Conservation (phyloP, 2,329 filamentous ascomycete genomes). For the Neospermospora avenae region DNA sequence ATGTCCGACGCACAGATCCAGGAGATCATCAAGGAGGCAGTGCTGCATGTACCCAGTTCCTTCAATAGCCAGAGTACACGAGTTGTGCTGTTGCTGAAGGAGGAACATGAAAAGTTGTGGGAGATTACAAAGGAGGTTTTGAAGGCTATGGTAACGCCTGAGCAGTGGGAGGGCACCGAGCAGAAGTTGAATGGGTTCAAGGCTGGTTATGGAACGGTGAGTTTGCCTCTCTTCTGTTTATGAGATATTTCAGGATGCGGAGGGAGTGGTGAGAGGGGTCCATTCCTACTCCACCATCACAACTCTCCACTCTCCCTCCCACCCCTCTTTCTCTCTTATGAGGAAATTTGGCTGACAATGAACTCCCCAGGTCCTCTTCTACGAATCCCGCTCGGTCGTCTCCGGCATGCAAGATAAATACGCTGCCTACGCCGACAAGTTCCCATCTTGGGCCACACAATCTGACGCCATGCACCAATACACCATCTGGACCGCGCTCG, state of each 20-base stretch:
- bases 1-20: slow-evolving; percentile 56
- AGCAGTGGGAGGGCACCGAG: slow-evolving; percentile 24
- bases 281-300: neutral
- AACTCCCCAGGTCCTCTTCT: slow-evolving; percentile 69
- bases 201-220: slow-evolving; percentile 71
- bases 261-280: neutral
- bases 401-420: slow-evolving; percentile 65
- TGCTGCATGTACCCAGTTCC: slow-evolving; percentile 69
- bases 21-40: slow-evolving; percentile 60
- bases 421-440: slow-evolving; percentile 73
- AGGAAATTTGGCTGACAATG: neutral
- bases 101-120: slow-evolving; percentile 88
- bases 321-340: neutral
- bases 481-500: slow-evolving; percentile 75
- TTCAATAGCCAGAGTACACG: slow-evolving; percentile 91
- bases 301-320: neutral
- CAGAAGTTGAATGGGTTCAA: slow-evolving; percentile 52
- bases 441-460: slow-evolving; percentile 74
- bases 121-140: slow-evolving; percentile 64
- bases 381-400: slow-evolving; percentile 70
- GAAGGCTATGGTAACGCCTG: slow-evolving; percentile 62
- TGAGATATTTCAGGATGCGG: no score
- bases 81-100: slow-evolving; percentile 72
- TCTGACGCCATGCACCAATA: slow-evolving; percentile 80
- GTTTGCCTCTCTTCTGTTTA: slow-evolving; percentile 33